A percentile compares a stretch with the other conserved stretches of the same genome.
phyloP scores from a whole-genome alignment of 208 protist genomes.

The Trypanosoma conorhini region DNA sequence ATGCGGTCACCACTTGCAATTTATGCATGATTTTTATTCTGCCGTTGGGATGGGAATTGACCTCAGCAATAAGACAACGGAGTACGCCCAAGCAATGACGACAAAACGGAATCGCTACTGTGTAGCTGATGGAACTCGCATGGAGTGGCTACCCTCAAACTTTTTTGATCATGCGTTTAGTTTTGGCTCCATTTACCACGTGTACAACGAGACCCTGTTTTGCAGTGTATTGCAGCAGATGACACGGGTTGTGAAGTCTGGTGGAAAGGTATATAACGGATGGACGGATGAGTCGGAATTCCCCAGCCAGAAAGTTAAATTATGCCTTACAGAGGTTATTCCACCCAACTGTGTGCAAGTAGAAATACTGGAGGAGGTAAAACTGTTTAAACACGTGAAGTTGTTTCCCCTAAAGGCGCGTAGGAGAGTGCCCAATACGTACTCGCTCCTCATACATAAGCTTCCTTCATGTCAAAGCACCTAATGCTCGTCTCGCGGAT shows the following conservation, averaged over 20 bases:
- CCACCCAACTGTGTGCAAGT: slow-evolving; percentile 7
- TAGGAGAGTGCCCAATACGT: slow-evolving; percentile 28
- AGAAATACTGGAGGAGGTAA: slow-evolving; percentile 30
- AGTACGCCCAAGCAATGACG: slow-evolving; percentile 20
- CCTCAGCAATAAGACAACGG: slow-evolving; percentile 31
- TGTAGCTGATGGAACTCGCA: slow-evolving; percentile 27
- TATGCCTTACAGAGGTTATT: slow-evolving; percentile 14
- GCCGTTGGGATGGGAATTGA: slow-evolving; percentile 29
- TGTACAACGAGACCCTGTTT: slow-evolving; percentile 35
- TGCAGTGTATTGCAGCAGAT: slow-evolving; percentile 31
- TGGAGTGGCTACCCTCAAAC: slow-evolving; percentile 31
- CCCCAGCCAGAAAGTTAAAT: slow-evolving; percentile 12
- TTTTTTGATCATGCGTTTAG: slow-evolving; percentile 34
- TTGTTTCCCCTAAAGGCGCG: slow-evolving; percentile 32
- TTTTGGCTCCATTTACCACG: slow-evolving; percentile 38
- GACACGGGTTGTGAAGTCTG: slow-evolving; percentile 30
- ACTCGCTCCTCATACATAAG: slow-evolving; percentile 35
- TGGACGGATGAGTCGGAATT: slow-evolving; percentile 35
- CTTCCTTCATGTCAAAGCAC: neutral
- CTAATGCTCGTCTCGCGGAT: neutral
- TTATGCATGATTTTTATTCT: slow-evolving; percentile 15
- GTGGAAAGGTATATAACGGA: slow-evolving; percentile 34
- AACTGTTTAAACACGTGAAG: slow-evolving; percentile 23
- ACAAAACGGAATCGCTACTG: slow-evolving; percentile 30
- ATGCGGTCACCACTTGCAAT: slow-evolving; percentile 34